These are phyloP conservation scores for Cardiospermum halicacabum DNA, from an alignment of 345 rosid genomes.

Conservation along the genomic window DNA sequence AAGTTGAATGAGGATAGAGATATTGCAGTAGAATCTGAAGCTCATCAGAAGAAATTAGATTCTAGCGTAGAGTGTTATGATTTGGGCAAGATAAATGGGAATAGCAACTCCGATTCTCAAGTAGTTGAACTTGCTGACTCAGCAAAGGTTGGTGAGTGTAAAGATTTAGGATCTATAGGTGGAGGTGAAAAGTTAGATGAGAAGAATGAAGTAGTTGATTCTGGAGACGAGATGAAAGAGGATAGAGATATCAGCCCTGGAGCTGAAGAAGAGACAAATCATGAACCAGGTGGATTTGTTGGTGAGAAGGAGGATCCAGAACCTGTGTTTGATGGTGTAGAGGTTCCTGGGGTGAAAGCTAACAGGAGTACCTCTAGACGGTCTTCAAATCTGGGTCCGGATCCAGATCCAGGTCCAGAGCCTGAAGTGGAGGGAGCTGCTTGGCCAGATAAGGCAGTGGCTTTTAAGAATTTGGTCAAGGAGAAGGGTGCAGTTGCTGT, in stretches of 20 bases:
- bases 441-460: slow-evolving; percentile 70
- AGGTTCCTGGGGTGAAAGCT: slow-evolving; percentile 42
- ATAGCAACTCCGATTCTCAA: slow-evolving; percentile 14
- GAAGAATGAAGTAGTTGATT: slow-evolving; percentile 17
- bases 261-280: slow-evolving; percentile 24
- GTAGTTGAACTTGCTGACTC: not conserved
- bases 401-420: slow-evolving; percentile 29
- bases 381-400: slow-evolving; percentile 30
- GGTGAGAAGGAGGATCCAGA: slow-evolving; percentile 33
- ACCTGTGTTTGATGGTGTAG: slow-evolving; percentile 49
- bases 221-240: slow-evolving; percentile 17
- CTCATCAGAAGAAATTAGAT: slow-evolving; percentile 12
- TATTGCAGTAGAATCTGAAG: slow-evolving; percentile 17
- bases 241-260: slow-evolving; percentile 18
- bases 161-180: slow-evolving; percentile 4
- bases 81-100: slow-evolving; percentile 12
- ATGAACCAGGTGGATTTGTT: slow-evolving; percentile 23
- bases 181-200: slow-evolving; percentile 13
- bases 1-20: slow-evolving; percentile 17
- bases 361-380: slow-evolving; percentile 23
- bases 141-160: slow-evolving; percentile 12
- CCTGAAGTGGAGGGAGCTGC: slow-evolving; percentile 35
- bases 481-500: slow-evolving; percentile 62
- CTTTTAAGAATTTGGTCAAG: slow-evolving; percentile 61
- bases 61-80: slow-evolving; percentile 7